phyloP scores from a whole-genome alignment of 306 rosid species.

The Casuarina equisetifolia region DNA sequence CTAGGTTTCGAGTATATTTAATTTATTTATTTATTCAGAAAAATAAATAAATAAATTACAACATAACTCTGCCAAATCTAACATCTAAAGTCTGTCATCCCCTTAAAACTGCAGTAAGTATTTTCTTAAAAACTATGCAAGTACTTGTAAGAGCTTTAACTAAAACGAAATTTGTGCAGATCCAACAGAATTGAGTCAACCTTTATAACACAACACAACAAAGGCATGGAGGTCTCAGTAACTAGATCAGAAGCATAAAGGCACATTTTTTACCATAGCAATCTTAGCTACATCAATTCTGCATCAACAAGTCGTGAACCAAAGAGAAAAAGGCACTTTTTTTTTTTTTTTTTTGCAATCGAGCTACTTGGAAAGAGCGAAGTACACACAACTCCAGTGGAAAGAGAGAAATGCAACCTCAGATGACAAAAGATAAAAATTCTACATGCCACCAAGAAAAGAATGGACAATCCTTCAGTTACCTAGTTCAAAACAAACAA shows the following conservation, averaged over 20 bases:
- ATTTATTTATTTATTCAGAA: too few relatives aligned
- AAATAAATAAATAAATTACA: too few relatives aligned
- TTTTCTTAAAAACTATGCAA: not conserved
- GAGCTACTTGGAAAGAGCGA: not conserved
- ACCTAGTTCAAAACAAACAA: conserved; percentile 7
- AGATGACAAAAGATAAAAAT: not conserved
- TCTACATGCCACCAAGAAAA: not conserved
- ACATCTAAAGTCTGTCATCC: not conserved
- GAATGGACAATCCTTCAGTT: not conserved
- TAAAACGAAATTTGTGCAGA: not conserved
- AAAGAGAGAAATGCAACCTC: not conserved
- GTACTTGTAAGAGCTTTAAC: not conserved
- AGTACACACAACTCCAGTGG: not conserved
- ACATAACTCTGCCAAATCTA: not conserved
- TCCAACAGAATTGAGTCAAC: not conserved
- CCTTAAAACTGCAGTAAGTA: not conserved
- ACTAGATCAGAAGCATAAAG: not conserved
- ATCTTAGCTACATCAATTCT: not conserved
- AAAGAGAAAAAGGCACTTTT: not conserved
- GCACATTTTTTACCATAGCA: not conserved
- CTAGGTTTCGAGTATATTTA: too few relatives aligned
- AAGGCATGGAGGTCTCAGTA: not conserved
- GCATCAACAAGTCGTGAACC: not conserved
- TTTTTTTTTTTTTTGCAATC: not conserved
- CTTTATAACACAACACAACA: not conserved